Percentiles rank a stretch among this genome's conserved stretches.
phyloP scores from a whole-genome alignment of 179 eudicot genomes.

The Corrigiola litoralis region DNA sequence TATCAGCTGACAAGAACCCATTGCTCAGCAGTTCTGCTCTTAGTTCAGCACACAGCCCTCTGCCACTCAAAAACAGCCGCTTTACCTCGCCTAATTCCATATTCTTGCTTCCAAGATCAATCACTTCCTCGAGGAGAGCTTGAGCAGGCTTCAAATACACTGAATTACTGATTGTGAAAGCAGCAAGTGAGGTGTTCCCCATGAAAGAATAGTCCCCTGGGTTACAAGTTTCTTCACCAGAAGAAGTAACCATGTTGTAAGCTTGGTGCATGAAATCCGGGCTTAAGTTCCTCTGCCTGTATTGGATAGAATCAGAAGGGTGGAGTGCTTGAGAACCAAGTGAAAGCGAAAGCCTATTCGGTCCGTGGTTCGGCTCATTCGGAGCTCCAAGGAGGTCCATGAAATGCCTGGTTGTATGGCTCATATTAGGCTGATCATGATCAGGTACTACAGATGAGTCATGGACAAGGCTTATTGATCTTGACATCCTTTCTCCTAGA shows the following conservation, averaged over 20 bases:
- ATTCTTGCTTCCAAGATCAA: constrained; percentile 46
- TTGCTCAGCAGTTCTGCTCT: constrained; percentile 45
- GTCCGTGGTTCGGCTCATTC: constrained; percentile 31
- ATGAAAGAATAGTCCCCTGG: constrained; percentile 35
- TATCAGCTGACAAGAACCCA: constrained; percentile 41
- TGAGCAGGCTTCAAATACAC: constrained; percentile 70
- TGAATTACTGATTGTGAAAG: constrained; percentile 40
- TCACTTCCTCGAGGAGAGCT: constrained; percentile 59
- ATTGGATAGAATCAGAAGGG: constrained; percentile 32
- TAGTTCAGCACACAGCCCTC: constrained; percentile 45
- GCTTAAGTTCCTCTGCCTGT: constrained; percentile 34
- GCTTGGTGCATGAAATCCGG: constrained; percentile 36
- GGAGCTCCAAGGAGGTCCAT: constrained; percentile 69
- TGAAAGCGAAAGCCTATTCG: constrained; percentile 62
- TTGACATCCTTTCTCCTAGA: constrained; percentile 51
- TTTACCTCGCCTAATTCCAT: constrained; percentile 42
- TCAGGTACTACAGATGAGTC: constrained; percentile 12
- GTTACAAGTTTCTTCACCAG: constrained; percentile 33
- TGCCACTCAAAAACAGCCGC: constrained; percentile 33
- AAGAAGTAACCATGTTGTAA: constrained; percentile 27
- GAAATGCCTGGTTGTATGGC: constrained; percentile 42
- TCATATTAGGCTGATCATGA: constrained; percentile 39
- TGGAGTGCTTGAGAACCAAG: constrained; percentile 48
- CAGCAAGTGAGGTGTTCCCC: constrained; percentile 29
- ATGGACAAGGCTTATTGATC: constrained; percentile 42